phyloP scores from a whole-genome alignment of 805 yeast species.

The Hanseniaspora occidentalis region DNA sequence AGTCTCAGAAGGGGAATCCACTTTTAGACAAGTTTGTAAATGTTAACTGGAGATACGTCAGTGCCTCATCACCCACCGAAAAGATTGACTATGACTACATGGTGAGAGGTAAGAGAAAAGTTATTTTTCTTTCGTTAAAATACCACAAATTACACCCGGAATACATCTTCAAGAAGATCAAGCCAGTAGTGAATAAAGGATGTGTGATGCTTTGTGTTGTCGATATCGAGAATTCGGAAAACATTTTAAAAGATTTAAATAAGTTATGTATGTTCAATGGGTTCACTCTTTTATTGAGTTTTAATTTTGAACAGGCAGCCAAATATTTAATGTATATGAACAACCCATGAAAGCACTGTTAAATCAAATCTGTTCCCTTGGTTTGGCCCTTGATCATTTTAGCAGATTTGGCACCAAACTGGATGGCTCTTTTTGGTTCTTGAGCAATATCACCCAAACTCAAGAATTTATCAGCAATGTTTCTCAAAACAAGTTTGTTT shows the following conservation, averaged over 20 bases:
- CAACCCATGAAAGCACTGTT: slow-evolving; percentile 5
- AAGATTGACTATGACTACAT: slow-evolving; percentile 50
- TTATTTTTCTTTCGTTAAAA: slow-evolving; percentile 52
- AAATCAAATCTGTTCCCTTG: slow-evolving; percentile 53
- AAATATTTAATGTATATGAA: slow-evolving; percentile 28
- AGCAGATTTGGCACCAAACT: slow-evolving; percentile 92
- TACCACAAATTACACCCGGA: slow-evolving; percentile 72
- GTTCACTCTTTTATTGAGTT: slow-evolving; percentile 29
- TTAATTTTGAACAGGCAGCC: slow-evolving; percentile 42
- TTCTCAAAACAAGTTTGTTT: slow-evolving; percentile 48
- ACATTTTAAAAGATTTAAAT: slow-evolving; percentile 29
- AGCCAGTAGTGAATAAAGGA: slow-evolving; percentile 29
- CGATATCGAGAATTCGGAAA: slow-evolving; percentile 48
- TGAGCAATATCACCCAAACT: slow-evolving; percentile 43
- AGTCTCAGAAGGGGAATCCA: slow-evolving; percentile 65
- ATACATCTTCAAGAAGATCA: slow-evolving; percentile 49
- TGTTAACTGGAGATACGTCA: slow-evolving; percentile 39
- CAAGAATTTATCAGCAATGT: slow-evolving; percentile 37
- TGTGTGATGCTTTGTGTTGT: slow-evolving; percentile 51
- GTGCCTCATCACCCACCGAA: slow-evolving; percentile 21
- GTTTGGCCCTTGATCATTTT: slow-evolving; percentile 68
- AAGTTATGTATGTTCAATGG: slow-evolving; percentile 29
- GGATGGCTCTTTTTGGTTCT: slow-evolving; percentile 89
- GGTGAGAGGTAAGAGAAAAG: slow-evolving; percentile 37
- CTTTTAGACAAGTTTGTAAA: slow-evolving; percentile 37